Evolutionary conservation across 2,329 filamentous ascomycete species (phyloP).

Genomic region (Lasiodiplodia citricola): DNA sequence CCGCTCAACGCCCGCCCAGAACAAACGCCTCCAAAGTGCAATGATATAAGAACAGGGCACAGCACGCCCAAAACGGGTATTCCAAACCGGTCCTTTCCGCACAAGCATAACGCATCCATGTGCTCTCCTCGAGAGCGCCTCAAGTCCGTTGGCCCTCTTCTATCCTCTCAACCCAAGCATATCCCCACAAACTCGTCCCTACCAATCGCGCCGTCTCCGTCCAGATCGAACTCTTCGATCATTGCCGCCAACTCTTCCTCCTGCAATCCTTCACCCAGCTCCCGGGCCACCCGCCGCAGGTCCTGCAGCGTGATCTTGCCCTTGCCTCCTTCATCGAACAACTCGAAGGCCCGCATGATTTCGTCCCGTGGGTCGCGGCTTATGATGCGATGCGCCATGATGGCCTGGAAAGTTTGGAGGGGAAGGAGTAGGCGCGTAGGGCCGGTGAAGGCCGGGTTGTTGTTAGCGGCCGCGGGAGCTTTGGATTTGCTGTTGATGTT

Average conservation of each 20-base stretch:
- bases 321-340: slow-evolving; percentile 93
- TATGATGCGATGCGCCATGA: slow-evolving; percentile 79
- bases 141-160: neutral
- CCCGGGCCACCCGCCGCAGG: slow-evolving; percentile 82
- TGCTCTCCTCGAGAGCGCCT: neutral
- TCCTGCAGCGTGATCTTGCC: slow-evolving; percentile 90
- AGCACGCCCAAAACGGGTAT: slow-evolving; percentile 6
- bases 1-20: slow-evolving; percentile 2
- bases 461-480: slow-evolving; percentile 6
- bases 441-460: slow-evolving; percentile 37
- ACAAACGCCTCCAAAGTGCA: slow-evolving; percentile 9
- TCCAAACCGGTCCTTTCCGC: neutral
- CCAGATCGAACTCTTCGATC: slow-evolving; percentile 97
- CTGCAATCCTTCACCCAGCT: slow-evolving; percentile 89
- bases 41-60: neutral
- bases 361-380: slow-evolving; percentile 88
- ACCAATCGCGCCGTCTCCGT: slow-evolving; percentile 80
- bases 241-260: slow-evolving; percentile 93
- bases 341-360: slow-evolving; percentile 85
- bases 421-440: slow-evolving; percentile 72
- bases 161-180: slow-evolving; percentile 54
- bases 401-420: slow-evolving; percentile 72
- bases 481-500: slow-evolving; percentile 48
- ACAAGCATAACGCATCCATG: neutral
- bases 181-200: slow-evolving; percentile 71